phyloP scores from a whole-genome alignment of 225 moss, liverwort and hornwort genomes.

The Bryoerythrophyllum caledonicum region DNA sequence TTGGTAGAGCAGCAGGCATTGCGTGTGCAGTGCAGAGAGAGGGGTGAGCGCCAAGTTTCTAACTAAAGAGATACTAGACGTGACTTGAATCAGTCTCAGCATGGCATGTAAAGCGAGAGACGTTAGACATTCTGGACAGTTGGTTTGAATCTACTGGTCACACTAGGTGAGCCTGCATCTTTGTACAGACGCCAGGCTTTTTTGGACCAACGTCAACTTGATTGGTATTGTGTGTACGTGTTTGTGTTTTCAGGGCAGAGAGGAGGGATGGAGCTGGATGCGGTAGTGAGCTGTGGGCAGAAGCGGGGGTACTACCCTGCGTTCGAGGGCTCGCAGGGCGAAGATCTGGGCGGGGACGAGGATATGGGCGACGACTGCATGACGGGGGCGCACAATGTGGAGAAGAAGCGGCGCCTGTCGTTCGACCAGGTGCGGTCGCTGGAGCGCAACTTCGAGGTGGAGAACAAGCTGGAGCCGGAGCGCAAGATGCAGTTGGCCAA shows the following conservation, averaged over 20 bases:
- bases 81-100: no score
- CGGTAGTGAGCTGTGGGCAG: conserved; percentile 62
- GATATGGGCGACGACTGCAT: conserved; percentile 64
- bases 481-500: conserved; percentile 87
- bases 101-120: no score
- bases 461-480: conserved; percentile 90
- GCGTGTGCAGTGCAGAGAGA: no score
- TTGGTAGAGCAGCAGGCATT: no score
- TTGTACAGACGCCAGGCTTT: not conserved
- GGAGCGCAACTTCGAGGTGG: conserved; percentile 83
- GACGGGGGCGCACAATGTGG: conserved; percentile 51
- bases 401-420: conserved; percentile 75
- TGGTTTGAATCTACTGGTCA: no score
- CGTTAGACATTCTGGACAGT: no score
- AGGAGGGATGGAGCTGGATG: conserved; percentile 62
- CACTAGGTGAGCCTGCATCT: not conserved
- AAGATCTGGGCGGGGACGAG: conserved; percentile 67
- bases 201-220: not conserved
- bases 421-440: conserved; percentile 84
- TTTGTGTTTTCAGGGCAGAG: conserved; percentile 41
- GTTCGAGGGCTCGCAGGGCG: conserved; percentile 57
- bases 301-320: conserved; percentile 67
- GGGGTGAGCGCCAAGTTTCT: no score
- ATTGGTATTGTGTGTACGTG: conserved; percentile 22
- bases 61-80: no score